Evolutionary conservation across 1,139 yeast species (phyloP).

Genomic region (Suhomyces maxii): DNA sequence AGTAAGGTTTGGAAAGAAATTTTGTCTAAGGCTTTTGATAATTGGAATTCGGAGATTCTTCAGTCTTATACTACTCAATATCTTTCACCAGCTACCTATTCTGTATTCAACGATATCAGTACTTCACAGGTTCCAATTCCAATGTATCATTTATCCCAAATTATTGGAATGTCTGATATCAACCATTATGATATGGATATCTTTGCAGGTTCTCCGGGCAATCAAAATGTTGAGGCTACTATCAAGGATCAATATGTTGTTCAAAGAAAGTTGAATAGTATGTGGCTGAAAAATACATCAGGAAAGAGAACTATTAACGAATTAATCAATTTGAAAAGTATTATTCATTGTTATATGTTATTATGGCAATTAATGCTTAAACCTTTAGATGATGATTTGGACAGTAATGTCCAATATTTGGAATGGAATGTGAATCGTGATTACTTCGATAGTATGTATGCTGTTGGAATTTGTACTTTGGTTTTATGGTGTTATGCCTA

Average conservation of each 20-base stretch:
- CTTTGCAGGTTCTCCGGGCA: slow-evolving; percentile 78
- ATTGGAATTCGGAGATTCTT: slow-evolving; percentile 20
- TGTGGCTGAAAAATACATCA: slow-evolving; percentile 40
- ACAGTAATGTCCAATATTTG: slow-evolving; percentile 16
- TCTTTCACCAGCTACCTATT: slow-evolving; percentile 11
- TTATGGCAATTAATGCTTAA: slow-evolving; percentile 62
- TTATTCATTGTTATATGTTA: slow-evolving; percentile 63
- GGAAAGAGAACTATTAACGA: slow-evolving; percentile 26
- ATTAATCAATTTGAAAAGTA: slow-evolving; percentile 39
- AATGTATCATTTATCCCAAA: slow-evolving; percentile 71
- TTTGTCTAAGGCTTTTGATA: slow-evolving; percentile 23
- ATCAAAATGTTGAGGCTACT: slow-evolving; percentile 74
- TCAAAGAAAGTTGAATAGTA: slow-evolving; percentile 47
- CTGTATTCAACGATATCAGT: slow-evolving; percentile 16
- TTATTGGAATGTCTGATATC: slow-evolving; percentile 59
- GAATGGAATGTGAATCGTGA: slow-evolving; percentile 35
- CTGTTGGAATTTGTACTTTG: slow-evolving; percentile 46
- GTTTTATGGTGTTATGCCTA: slow-evolving; percentile 51
- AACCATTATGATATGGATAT: slow-evolving; percentile 78
- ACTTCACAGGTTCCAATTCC: slow-evolving; percentile 22
- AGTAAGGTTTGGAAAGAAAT: slow-evolving; percentile 22
- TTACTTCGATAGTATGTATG: slow-evolving; percentile 40
- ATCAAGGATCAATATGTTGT: slow-evolving; percentile 54
- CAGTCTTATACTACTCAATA: slow-evolving; percentile 11
- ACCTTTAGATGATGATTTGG: slow-evolving; percentile 31